These are phyloP conservation scores for Climacium dendroides DNA, from an alignment of 225 moss, liverwort and hornwort genomes.

Conservation along the genomic window DNA sequence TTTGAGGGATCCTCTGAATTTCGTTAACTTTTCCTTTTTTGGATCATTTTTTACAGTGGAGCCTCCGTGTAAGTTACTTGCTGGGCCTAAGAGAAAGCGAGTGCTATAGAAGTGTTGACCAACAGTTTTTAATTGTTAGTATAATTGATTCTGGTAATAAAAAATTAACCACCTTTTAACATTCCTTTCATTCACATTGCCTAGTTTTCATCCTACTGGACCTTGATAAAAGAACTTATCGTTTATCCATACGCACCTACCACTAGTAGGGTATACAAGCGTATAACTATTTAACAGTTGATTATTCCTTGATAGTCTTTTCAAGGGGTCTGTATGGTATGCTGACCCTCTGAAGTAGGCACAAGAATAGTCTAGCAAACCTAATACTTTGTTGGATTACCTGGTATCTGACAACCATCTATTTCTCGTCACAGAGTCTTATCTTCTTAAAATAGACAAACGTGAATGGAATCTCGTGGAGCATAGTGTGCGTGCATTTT, in stretches of 20 bases:
- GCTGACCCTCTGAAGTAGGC: neutral
- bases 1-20: neutral
- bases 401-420: neutral
- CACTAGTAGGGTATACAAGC: neutral
- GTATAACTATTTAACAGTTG: neutral
- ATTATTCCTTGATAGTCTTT: neutral
- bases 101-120: neutral
- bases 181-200: neutral
- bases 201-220: neutral
- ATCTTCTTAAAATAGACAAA: conserved; percentile 39
- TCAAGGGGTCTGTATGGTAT: neutral
- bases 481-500: conserved; percentile 21
- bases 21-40: neutral
- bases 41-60: neutral
- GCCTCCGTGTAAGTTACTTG: neutral
- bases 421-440: conserved; percentile 17
- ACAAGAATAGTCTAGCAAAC: neutral
- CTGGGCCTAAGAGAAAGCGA: neutral
- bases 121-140: too few relatives aligned
- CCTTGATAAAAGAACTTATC: neutral
- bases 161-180: neutral
- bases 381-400: neutral
- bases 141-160: neutral
- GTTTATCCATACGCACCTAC: neutral
- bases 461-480: conserved; percentile 42